Base-by-base conservation (phyloP, 441 rosid genomes). In the Metrosideros polymorpha region DNA sequence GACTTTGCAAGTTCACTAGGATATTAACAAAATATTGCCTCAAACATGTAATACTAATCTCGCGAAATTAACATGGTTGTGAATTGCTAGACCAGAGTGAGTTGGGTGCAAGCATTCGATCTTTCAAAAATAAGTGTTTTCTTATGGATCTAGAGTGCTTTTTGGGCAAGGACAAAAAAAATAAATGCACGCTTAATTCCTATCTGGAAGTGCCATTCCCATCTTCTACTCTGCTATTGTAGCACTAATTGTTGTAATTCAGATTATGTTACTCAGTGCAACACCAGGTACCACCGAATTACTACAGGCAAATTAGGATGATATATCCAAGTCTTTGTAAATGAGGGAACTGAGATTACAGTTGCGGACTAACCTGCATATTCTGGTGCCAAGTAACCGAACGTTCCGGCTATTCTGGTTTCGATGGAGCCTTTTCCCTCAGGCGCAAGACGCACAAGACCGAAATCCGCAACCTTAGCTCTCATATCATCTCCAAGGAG, bases 401-500 rank as follows among this genome's bases (percentile, higher is more conserved):
- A 86, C 45, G 88, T 86, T 24, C 88, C 88, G 4, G 88, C 88
- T 17, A 86, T 82, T 27, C 88, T 61, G 29, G 88, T 86, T 71
- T 86, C 88, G 1, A 86, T 86, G 14, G 88, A 86, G 42, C 85
- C 88, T 49, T 86, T 86, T 43, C 88, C 88, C 85, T 86, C 88
- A 0, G 88, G 88, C 12, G 88, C 88, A 24, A 86, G 88, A 35
- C 88, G 85, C 18, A 86, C 88, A 7, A 86, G 85, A 61, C 88
- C 88, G 1, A 86, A 86, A 86, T 86, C 88, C 18, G 85, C 50
- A 19, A 86, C 88, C 82, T 86, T 86, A 4, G 88, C 88, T 42
- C 88, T 82, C 88, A 86, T 86, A 76, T 86, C 88, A 82, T 86
- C 85, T 59, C 88, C 88, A 3, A 86, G 88, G 53, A 86, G 88